Base-by-base conservation (phyloP, 2,329 filamentous ascomycete species). In the Fusarium equiseti region DNA sequence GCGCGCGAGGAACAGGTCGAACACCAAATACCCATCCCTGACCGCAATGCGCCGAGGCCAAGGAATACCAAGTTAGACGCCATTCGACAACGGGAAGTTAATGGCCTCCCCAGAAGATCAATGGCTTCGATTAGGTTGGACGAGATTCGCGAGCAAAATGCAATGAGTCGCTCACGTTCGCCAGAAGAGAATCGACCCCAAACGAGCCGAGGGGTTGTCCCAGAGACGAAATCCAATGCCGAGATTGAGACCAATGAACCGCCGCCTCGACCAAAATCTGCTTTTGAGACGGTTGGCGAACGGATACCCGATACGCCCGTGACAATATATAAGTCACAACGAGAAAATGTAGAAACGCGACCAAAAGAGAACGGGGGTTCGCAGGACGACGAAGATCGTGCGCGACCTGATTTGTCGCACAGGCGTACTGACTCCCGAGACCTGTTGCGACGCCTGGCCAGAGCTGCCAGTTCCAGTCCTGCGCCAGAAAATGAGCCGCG, bases 61-160 rank as follows among this genome's bases (percentile, higher is more conserved):
- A 78, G 74, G 57, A 86, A 84, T 66, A 82, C 80, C n/a, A 84
- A 83, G 52, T 72, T 88, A 11, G 85, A 88, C 45, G 84, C 86
- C 27, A 83, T 88, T 48, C 78, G 81, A 40, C 79, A 80, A 46
- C 78, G 80, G 24, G 85, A 87, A 71, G 78, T 78, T 49, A 79
- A 82, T 31, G 81, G 80, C 4, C 71, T 84, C 27, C 84, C 87
- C 8, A 84, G 78, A 59, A 81, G 83, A 54, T 82, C 83, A 3
- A 75, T 86, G 18, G 83, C 86, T n/a, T 81, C 82, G 9, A 83
- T 84, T 56, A 81, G 82, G 32, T 77, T 89, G 5, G 86, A 85
- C 35, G 86, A 88, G 75, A 87, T 88, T 58, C 81, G 83, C 42
- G 84, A 86, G 57, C 80, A 78, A 60, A 87, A 88, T 72, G 81